A percentile compares a stretch with the other conserved stretches of the same genome.
These are phyloP conservation scores for Mikania micrantha DNA, from an alignment of 129 eudicot species.

Conservation along the genomic window DNA sequence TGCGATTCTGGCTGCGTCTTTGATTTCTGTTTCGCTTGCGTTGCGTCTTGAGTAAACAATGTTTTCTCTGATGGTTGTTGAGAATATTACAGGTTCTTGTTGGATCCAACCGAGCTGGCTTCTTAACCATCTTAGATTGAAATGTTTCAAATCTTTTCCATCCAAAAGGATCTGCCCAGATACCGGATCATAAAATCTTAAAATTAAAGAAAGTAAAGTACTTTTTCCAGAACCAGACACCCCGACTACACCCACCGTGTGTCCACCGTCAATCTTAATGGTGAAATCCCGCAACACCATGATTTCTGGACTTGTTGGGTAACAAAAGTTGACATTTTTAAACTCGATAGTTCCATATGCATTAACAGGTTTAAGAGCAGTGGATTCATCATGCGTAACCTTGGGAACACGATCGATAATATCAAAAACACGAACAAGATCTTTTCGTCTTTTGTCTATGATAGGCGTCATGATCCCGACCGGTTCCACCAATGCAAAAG, in stretches of 20 bases:
- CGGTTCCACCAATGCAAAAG: constrained; percentile 55
- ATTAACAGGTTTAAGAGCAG: constrained; percentile 44
- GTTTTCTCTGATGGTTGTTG: constrained; percentile 63
- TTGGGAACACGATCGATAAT: constrained; percentile 50
- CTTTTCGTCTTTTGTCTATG: constrained; percentile 38
- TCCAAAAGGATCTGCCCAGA: constrained; percentile 47
- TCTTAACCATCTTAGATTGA: constrained; percentile 57
- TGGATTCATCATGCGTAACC: constrained; percentile 35
- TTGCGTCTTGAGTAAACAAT: constrained; percentile 44
- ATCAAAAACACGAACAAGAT: constrained; percentile 37
- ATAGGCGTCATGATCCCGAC: constrained; percentile 41
- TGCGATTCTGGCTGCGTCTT: constrained; percentile 61
- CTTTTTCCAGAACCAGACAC: constrained; percentile 70
- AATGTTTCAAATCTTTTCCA: constrained; percentile 44
- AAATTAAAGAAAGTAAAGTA: constrained; percentile 46
- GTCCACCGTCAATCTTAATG: constrained; percentile 51
- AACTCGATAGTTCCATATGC: constrained; percentile 58
- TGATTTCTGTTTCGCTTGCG: constrained; percentile 57
- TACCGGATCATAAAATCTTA: constrained; percentile 56
- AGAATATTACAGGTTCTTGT: constrained; percentile 61
- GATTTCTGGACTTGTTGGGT: constrained; percentile 44
- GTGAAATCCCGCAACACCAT: constrained; percentile 48
- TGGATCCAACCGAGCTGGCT: constrained; percentile 56
- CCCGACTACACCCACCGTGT: constrained; percentile 56
- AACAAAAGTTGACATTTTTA: constrained; percentile 41